Evolutionary conservation across 2,329 filamentous ascomycete species (phyloP).

Genomic region (Fusarium sterilihyphosum): DNA sequence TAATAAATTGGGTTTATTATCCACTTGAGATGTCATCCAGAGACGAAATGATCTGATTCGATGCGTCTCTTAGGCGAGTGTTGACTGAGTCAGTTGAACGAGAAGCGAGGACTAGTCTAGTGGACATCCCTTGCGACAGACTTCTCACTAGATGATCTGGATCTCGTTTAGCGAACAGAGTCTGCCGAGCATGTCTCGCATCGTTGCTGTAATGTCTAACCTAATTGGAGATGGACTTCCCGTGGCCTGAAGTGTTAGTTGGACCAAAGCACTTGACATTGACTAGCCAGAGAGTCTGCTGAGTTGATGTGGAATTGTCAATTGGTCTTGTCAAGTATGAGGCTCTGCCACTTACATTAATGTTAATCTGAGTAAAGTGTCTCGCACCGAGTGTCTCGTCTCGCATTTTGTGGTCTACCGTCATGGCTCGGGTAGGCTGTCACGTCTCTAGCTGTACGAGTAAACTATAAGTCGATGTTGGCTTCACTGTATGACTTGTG

Average conservation of each 20-base stretch:
- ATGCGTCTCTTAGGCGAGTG: background rate
- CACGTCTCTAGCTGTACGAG: background rate
- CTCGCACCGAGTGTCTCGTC: background rate
- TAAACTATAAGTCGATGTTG: no score
- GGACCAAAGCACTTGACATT: background rate
- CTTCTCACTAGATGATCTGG: background rate
- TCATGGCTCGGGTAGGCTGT: background rate
- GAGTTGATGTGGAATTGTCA: background rate
- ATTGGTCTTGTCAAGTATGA: background rate
- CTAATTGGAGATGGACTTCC: background rate
- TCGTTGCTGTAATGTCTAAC: background rate
- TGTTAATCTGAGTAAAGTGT: no score
- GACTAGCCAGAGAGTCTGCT: background rate
- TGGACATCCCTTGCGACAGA: background rate
- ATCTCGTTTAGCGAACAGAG: background rate
- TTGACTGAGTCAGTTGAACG: background rate
- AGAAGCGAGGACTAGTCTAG: background rate
- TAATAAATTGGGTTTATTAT: background rate
- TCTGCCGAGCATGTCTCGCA: background rate
- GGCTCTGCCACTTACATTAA: background rate
- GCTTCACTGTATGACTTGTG: rapidly evolving
- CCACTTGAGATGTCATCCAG: background rate
- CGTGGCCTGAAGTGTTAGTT: no score
- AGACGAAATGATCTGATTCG: background rate
- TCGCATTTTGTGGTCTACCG: background rate